Conservation (phyloP, 805 yeast genomes). For the Starmerella vitae region DNA sequence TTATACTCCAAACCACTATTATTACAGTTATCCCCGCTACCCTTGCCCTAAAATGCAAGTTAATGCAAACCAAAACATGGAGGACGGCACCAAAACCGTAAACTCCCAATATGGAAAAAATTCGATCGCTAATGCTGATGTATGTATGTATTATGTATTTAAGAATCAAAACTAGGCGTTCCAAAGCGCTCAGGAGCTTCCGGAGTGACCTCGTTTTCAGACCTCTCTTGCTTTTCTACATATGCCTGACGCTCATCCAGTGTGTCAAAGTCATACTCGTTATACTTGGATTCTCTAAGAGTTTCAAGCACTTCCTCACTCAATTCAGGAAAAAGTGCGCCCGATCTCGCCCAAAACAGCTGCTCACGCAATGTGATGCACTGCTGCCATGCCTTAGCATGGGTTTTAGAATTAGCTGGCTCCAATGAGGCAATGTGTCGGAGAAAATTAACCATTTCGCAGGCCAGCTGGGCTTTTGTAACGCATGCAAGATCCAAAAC, state of each 20-base stretch:
- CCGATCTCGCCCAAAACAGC: constrained; percentile 72
- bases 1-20: too few relatives aligned
- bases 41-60: too few relatives aligned
- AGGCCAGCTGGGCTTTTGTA: constrained; percentile 60
- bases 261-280: constrained; percentile 1
- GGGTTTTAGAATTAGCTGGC: constrained; percentile 36
- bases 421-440: constrained; percentile 51
- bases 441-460: constrained; percentile 70
- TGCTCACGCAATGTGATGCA: constrained; percentile 51
- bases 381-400: constrained; percentile 49
- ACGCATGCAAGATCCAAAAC: constrained; percentile 73
- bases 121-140: too few relatives aligned
- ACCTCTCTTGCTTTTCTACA: too few relatives aligned
- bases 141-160: too few relatives aligned
- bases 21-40: too few relatives aligned
- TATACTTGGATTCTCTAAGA: background rate
- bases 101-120: too few relatives aligned
- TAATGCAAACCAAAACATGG: too few relatives aligned
- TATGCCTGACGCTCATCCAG: background rate
- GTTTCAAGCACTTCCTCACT: constrained; percentile 1
- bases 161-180: too few relatives aligned
- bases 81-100: too few relatives aligned
- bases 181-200: too few relatives aligned
- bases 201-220: too few relatives aligned
- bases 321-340: constrained; percentile 29